Evolutionary conservation across 2,329 filamentous ascomycete species (phyloP), one percentile per base, ranked within the genome.

Genomic region (Trichoderma oligosporum): DNA sequence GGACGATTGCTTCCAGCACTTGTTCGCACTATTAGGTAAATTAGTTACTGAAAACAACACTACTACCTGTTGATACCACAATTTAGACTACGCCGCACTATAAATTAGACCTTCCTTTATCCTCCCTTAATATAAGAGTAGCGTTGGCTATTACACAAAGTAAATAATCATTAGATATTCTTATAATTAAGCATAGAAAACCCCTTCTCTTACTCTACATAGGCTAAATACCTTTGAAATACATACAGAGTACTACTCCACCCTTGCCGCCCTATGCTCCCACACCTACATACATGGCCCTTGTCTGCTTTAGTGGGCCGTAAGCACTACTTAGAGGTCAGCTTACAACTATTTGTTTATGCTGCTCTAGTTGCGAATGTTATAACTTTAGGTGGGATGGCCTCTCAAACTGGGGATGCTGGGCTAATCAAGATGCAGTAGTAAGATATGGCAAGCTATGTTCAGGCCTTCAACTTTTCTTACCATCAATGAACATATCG

Each of bases 261-360:
- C 33, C 11, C 22, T 49, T 33, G 14, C 46, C 33, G 33, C 33
- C 11, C 22, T 49, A 16, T 36, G 46, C 9, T 38, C n/a, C 31
- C n/a, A 38, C 14, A 49, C 46, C 18, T 11, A 6, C 11, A 41
- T 18, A 20, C n/a, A n/a, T n/a, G n/a, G n/a, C 18, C 38, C 38
- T 12, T 41, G 18, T 22, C 18, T 39, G 2, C 36, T 41, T 18
- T 14, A 27, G 33, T 38, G 46, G 11, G 46, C 46, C 22, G 46
- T 49, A 49, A 49, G 46, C 46, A 22, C 46, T 49, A 49, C 11
- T 4, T 38, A 49, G 4, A 49, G 22, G 33, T 38, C 31, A 49
- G 46, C 33, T 49, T 38, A n/a, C n/a, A n/a, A n/a, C n/a, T n/a
- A 36, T 49, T 18, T 12, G 25, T 31, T 20, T 12, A 12, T 45